Percentiles rank a stretch among this genome's conserved stretches.
These are phyloP conservation scores for Penicillium cinerascens DNA, from an alignment of 495 filamentous ascomycete genomes.

Conservation along the genomic window DNA sequence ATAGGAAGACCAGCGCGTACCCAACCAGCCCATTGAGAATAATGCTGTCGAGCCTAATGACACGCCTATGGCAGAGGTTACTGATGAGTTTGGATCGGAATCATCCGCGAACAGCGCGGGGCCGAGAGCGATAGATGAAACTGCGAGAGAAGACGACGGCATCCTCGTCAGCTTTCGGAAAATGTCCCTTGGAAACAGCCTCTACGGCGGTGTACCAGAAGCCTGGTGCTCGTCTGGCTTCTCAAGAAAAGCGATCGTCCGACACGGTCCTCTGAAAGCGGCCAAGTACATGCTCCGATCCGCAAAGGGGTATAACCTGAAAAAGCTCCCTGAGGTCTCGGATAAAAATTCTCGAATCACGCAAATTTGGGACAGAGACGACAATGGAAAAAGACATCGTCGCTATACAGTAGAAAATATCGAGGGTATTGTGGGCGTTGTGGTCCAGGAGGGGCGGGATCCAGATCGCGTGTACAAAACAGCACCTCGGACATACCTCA, in stretches of 20 bases:
- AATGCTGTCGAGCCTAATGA: background rate
- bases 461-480: too few relatives aligned
- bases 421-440: too few relatives aligned
- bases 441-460: too few relatives aligned
- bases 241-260: background rate
- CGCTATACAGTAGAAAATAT: background rate
- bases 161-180: background rate
- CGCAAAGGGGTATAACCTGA: background rate
- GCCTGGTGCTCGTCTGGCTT: background rate
- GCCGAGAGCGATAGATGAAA: background rate
- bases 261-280: background rate
- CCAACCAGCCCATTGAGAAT: background rate
- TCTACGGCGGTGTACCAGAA: background rate
- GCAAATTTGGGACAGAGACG: background rate
- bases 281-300: background rate
- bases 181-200: background rate
- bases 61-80: background rate
- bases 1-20: background rate
- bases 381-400: background rate
- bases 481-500: too few relatives aligned
- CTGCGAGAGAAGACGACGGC: background rate
- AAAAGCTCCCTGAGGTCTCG: background rate
- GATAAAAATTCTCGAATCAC: background rate
- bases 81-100: background rate
- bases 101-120: background rate